These are phyloP conservation scores for Ballota nigra DNA, from an alignment of 257 asterid genomes.

Conservation along the genomic window DNA sequence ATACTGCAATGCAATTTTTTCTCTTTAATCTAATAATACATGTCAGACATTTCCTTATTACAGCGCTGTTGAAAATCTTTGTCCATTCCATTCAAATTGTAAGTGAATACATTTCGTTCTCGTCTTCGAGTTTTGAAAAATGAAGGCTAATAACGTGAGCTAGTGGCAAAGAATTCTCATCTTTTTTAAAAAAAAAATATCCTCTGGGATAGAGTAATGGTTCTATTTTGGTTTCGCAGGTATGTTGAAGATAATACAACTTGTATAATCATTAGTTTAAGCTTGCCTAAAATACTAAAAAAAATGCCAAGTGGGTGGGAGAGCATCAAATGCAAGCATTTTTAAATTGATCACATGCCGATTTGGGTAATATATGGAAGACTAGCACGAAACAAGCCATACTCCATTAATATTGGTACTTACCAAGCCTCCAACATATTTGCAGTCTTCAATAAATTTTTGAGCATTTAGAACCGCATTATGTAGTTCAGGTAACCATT, in stretches of 20 bases:
- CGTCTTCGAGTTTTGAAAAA: not conserved
- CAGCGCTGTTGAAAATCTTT: not conserved
- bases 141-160: not conserved
- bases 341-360: not conserved
- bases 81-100: not conserved
- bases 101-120: not conserved
- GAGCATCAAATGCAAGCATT: not conserved
- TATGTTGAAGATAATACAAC: not conserved
- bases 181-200: too few relatives aligned
- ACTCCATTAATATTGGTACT: conserved; percentile 31
- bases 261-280: not conserved
- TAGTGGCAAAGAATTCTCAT: not conserved
- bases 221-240: not conserved
- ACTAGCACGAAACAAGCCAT: conserved; percentile 9
- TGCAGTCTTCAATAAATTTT: conserved; percentile 88
- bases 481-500: conserved; percentile 85
- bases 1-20: too few relatives aligned
- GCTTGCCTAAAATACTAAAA: not conserved
- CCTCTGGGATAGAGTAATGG: not conserved
- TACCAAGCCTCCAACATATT: conserved; percentile 92
- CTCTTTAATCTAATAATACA: too few relatives aligned
- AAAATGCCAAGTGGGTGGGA: not conserved
- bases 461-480: conserved; percentile 75
- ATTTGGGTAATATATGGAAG: not conserved
- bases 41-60: too few relatives aligned